Percentiles rank a stretch among this genome's conserved stretches.
Evolutionary conservation across 345 rosid genomes (phyloP).

Genomic region (Eutrema yunnanense): DNA sequence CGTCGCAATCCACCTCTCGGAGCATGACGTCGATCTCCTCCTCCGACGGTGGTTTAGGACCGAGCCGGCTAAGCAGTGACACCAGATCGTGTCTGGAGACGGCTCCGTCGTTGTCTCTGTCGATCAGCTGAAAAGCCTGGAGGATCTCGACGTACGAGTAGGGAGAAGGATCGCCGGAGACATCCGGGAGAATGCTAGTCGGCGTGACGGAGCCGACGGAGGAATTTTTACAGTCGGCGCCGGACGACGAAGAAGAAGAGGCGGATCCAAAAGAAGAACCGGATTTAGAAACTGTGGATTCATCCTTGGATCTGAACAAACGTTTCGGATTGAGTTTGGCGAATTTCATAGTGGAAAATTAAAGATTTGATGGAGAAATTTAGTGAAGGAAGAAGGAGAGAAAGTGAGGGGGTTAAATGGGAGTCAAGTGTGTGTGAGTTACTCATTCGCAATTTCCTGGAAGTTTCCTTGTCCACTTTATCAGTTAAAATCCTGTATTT

Average conservation of each 20-base stretch:
- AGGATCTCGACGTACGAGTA: conserved; percentile 34
- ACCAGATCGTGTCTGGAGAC: conserved; percentile 54
- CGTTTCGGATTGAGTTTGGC: conserved; percentile 52
- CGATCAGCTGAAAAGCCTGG: conserved; percentile 49
- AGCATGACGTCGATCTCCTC: conserved; percentile 65
- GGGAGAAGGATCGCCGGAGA: conserved; percentile 30
- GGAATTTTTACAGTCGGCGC: conserved; percentile 15
- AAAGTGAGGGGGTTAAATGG: conserved; percentile 40
- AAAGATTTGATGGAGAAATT: background rate
- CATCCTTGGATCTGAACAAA: conserved; percentile 44
- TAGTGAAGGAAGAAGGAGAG: conserved; percentile 5
- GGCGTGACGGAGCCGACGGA: conserved; percentile 42
- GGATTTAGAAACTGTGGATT: conserved; percentile 42
- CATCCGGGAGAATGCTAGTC: conserved; percentile 56
- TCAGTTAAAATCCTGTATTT: background rate
- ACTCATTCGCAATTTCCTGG: conserved; percentile 61
- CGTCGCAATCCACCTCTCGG: conserved; percentile 30
- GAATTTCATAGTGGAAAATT: conserved; percentile 35
- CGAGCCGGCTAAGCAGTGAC: conserved; percentile 51
- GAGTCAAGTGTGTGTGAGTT: conserved; percentile 8
- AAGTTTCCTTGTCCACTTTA: conserved; percentile 45
- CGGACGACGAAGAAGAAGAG: conserved; percentile 34
- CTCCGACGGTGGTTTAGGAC: conserved; percentile 38
- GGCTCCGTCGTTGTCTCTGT: conserved; percentile 52
- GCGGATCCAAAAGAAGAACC: conserved; percentile 43